A percentile compares a stretch with the other conserved stretches of the same genome.
Conservation (phyloP, 2,329 filamentous ascomycete genomes). For the Ceratocystis cubensis region DNA sequence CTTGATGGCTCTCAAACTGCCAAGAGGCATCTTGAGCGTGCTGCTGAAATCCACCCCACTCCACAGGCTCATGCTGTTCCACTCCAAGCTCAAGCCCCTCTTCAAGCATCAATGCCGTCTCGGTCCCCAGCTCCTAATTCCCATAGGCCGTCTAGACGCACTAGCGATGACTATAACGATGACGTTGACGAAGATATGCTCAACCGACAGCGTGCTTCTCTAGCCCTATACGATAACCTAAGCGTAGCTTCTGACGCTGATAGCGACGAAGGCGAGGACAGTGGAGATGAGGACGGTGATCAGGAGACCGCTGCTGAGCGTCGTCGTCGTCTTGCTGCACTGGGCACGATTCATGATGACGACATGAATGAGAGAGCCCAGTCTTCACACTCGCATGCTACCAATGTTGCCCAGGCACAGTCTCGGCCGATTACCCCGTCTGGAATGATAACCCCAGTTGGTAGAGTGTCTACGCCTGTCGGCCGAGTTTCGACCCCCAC, state of each 20-base stretch:
- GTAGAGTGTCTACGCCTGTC: slow-evolving; percentile 32
- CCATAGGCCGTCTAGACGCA: neutral
- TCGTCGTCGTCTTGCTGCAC: slow-evolving; percentile 58
- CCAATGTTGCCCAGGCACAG: slow-evolving; percentile 33
- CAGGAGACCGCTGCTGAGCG: slow-evolving; percentile 64
- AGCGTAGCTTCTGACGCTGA: neutral
- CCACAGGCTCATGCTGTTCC: neutral
- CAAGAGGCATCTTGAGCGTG: neutral
- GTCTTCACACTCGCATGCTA: slow-evolving; percentile 43
- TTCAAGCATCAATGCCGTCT: neutral
- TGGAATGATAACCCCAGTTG: slow-evolving; percentile 33
- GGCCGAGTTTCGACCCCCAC: slow-evolving; percentile 33
- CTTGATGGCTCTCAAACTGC: neutral
- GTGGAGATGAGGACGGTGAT: slow-evolving; percentile 39
- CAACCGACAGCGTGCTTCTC: neutral
- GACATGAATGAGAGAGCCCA: slow-evolving; percentile 55
- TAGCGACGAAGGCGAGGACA: slow-evolving; percentile 37
- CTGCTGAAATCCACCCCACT: neutral
- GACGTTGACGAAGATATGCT: slow-evolving; percentile 9
- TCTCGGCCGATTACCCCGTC: slow-evolving; percentile 41
- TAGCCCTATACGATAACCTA: slow-evolving; percentile 7
- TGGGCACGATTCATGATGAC: slow-evolving; percentile 43
- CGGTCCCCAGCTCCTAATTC: neutral
- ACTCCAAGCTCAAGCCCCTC: neutral
- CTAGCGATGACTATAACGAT: neutral